Evolutionary conservation across 2,329 filamentous ascomycete genomes (phyloP).

Genomic region (Microthyrium microscopicum): DNA sequence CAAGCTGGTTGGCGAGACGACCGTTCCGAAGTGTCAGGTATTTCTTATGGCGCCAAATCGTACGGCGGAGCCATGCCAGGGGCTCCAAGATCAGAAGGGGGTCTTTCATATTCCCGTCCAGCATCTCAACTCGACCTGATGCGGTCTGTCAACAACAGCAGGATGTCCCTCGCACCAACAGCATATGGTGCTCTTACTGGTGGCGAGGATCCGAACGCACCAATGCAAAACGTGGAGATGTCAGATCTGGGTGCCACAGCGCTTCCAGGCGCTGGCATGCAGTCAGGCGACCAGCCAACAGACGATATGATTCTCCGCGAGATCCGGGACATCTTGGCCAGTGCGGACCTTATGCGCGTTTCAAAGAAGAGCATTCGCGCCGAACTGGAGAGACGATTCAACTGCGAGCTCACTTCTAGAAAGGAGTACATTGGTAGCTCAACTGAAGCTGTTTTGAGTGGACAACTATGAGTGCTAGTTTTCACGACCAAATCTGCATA

Average conservation of each 20-base stretch:
- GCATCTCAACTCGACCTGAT: constrained; percentile 44
- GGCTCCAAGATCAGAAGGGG: constrained; percentile 44
- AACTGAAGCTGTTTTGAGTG: constrained; percentile 25
- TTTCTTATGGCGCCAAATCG: constrained; percentile 83
- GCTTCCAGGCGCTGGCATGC: too few species aligned
- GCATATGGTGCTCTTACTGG: constrained; percentile 29
- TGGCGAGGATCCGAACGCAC: constrained; percentile 51
- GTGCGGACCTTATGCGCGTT: constrained; percentile 88
- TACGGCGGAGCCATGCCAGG: constrained; percentile 25
- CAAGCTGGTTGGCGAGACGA: too few species aligned
- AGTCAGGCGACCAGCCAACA: constrained; percentile 52
- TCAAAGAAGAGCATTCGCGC: constrained; percentile 97
- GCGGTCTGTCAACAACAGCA: constrained; percentile 25
- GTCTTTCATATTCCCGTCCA: constrained; percentile 38
- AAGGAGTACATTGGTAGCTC: constrained; percentile 62
- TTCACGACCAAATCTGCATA: too few species aligned
- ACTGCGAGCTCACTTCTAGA: constrained; percentile 69
- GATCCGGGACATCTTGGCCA: constrained; percentile 83
- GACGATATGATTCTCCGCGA: constrained; percentile 85
- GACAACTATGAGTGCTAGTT: constrained; percentile 11
- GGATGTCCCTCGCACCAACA: constrained; percentile 42
- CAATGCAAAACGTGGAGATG: constrained; percentile 48
- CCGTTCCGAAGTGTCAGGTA: constrained; percentile 77
- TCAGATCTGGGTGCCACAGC: constrained; percentile 47
- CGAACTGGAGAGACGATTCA: constrained; percentile 83